Percentiles rank a stretch among this genome's conserved stretches.
Conservation (phyloP, 768 basidiomycete species). For the Boletellus sp. region DNA sequence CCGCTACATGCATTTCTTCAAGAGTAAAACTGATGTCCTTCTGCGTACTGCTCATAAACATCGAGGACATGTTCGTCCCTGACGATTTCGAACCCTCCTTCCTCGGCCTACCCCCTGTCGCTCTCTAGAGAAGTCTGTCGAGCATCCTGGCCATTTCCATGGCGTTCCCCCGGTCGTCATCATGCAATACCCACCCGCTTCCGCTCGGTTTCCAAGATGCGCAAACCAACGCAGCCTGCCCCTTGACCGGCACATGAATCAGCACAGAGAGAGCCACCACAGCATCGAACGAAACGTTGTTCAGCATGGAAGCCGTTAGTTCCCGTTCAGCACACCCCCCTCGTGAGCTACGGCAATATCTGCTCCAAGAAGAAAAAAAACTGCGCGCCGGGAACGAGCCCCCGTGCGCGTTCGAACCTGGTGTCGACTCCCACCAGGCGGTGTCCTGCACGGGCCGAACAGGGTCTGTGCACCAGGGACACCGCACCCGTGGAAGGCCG, state of each 20-base stretch:
- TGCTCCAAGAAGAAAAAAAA: slow-evolving; percentile 6
- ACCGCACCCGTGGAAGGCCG: too few relatives aligned
- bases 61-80: slow-evolving; percentile 8
- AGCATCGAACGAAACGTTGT: not conserved
- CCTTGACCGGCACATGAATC: slow-evolving; percentile 8
- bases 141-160: not conserved
- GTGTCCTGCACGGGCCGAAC: slow-evolving; percentile 3
- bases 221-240: slow-evolving; percentile 6
- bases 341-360: slow-evolving; percentile 7
- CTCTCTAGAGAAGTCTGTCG: slow-evolving; percentile 5
- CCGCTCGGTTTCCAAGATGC: slow-evolving; percentile 18
- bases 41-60: not conserved
- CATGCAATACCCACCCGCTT: slow-evolving; percentile 7
- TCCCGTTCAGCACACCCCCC: not conserved
- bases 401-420: slow-evolving; percentile 8
- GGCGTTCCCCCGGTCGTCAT: slow-evolving; percentile 4
- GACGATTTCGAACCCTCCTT: slow-evolving; percentile 7
- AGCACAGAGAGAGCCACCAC: slow-evolving; percentile 5
- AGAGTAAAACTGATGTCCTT: slow-evolving; percentile 9
- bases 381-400: slow-evolving; percentile 2
- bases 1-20: slow-evolving; percentile 11
- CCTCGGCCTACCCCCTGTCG: slow-evolving; percentile 7
- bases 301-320: not conserved
- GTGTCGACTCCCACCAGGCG: slow-evolving; percentile 4
- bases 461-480: slow-evolving; percentile 3